phyloP scores from a whole-genome alignment of 345 rosid species.

The Cardamine occulta region DNA sequence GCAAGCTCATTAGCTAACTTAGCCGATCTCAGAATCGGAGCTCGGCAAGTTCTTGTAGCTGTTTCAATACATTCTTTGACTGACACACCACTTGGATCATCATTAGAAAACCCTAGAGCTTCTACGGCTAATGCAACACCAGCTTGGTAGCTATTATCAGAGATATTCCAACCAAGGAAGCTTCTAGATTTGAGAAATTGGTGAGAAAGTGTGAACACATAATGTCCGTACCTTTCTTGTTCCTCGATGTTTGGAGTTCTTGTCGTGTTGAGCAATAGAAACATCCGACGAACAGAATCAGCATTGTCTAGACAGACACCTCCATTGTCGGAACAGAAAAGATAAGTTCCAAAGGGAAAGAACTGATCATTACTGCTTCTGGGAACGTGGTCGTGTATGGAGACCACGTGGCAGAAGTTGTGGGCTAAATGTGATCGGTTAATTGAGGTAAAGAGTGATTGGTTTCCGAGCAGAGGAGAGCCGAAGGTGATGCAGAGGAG shows the following conservation, averaged over 20 bases:
- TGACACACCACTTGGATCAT: constrained; percentile 44
- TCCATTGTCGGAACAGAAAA: constrained; percentile 73
- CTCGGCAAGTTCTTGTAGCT: constrained; percentile 52
- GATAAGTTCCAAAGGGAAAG: constrained; percentile 76
- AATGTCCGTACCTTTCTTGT: constrained; percentile 65
- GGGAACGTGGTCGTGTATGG: constrained; percentile 59
- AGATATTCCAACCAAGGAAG: constrained; percentile 43
- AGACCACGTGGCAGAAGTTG: constrained; percentile 71
- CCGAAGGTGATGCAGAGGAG: constrained; percentile 81
- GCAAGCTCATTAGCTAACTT: constrained; percentile 58
- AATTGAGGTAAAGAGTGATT: constrained; percentile 62
- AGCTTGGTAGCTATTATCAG: constrained; percentile 66
- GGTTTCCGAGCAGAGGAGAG: constrained; percentile 78
- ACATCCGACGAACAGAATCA: constrained; percentile 54
- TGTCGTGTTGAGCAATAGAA: constrained; percentile 46
- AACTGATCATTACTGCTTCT: constrained; percentile 44
- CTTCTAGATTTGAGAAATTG: constrained; percentile 52
- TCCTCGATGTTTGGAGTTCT: constrained; percentile 52
- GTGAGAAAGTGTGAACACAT: constrained; percentile 45
- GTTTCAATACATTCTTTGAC: constrained; percentile 52
- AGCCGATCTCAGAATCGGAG: constrained; percentile 57
- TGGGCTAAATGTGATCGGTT: constrained; percentile 68
- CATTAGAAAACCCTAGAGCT: constrained; percentile 55
- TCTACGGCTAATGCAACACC: constrained; percentile 68
- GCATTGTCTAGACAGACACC: constrained; percentile 78